Evolutionary conservation across 371 early-diverging fungal genomes (phyloP).

Genomic region (Funneliformis caledonium): DNA sequence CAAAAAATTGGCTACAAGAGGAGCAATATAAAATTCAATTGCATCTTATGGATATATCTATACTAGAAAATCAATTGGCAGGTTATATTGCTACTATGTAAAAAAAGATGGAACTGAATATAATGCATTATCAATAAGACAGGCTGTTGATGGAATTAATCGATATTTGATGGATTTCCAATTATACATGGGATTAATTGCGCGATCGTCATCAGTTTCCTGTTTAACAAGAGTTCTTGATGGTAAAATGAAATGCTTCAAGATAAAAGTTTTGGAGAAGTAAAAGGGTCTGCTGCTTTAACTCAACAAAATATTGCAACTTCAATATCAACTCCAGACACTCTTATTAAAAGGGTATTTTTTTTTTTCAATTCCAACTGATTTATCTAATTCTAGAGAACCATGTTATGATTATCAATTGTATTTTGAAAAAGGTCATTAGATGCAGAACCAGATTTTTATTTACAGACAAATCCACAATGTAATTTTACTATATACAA

Average conservation of each 20-base stretch:
- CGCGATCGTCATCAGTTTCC: background rate
- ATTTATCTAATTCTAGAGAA: background rate
- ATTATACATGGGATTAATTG: background rate
- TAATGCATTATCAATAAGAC: background rate
- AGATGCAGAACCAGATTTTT: background rate
- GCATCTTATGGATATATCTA: background rate
- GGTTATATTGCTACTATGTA: background rate
- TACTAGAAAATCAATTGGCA: background rate
- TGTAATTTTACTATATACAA: background rate
- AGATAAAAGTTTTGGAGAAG: background rate
- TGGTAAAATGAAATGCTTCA: background rate
- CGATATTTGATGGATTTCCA: background rate
- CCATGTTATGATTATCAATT: constrained; percentile 15
- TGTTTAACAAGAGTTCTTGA: background rate
- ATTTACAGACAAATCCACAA: constrained; percentile 19
- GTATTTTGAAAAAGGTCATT: background rate
- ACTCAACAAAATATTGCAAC: background rate
- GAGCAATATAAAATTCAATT: no score
- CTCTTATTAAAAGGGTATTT: background rate
- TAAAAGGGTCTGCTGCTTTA: background rate
- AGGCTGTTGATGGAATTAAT: background rate
- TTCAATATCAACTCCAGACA: no score
- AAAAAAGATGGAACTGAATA: constrained; percentile 3
- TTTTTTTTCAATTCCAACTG: background rate
- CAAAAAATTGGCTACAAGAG: no score